Base-by-base conservation (phyloP, 169 alveolate species). In the Cryptosporidium parvum region DNA sequence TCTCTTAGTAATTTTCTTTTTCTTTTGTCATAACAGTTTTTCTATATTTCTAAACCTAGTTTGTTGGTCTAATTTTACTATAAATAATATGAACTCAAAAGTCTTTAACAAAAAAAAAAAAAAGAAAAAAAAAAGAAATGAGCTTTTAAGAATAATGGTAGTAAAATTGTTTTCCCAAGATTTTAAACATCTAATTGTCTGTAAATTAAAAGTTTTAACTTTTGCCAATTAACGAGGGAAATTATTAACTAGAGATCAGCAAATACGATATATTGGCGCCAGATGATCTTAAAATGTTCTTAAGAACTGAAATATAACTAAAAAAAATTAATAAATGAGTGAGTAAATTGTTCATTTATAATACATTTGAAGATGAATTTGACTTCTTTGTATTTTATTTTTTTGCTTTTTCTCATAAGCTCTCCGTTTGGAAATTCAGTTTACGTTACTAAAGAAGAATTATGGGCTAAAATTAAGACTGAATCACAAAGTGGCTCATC, bases 241-340 rank as follows among this genome's bases (percentile, higher is more conserved):
- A 12, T 18, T 35, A 68, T 23, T 33, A 16, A 37, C 14, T 53
- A 53, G 4, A 56, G 67, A 26, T 23, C 37, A 26, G 5, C 37
- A 56, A 26, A n/a, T 56, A 26, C 67, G 26, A 23, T 7, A 2
- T 16, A 21, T 5, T 69, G 16, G 59, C 85, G 69, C 69, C 85
- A 21, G 7, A 42, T 5, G 85, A 71, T 71, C 85, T 71, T 71
- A 71, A 71, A n/a, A 16, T 21, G 18, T n/a, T 29, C 29, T 65
- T 3, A n/a, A 5, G 16, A 3, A 16, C 18, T 56, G 23, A 56
- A 56, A 0, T 8, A 10, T n/a, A 21, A 56, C 7, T 0, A 42
- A 42, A 42, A 31, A 42, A 42, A 42, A 26, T 26, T 9, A 2
- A 23, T 23, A 56, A n/a, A 23, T 56, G 31, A 21, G 0, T 56